phyloP scores from a whole-genome alignment of 345 rosid species.

The Clausena lansium region DNA sequence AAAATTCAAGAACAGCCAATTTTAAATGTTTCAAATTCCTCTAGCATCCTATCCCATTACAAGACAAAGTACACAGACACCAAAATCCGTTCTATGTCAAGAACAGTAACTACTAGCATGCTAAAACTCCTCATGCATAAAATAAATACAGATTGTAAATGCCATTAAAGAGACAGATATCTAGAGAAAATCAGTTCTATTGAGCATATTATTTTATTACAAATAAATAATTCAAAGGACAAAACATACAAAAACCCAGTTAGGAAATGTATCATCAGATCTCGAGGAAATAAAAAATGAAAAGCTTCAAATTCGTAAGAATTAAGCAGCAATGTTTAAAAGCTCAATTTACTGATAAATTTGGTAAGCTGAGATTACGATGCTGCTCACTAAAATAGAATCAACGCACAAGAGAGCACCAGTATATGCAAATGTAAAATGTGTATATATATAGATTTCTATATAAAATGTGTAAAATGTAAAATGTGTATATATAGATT shows the following conservation, averaged over 20 bases:
- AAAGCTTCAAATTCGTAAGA: background rate
- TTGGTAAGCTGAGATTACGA: background rate
- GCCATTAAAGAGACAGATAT: background rate
- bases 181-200: background rate
- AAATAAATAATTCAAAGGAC: background rate
- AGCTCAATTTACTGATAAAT: background rate
- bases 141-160: background rate
- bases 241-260: background rate
- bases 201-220: background rate
- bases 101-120: background rate
- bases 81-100: background rate
- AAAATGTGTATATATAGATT: too few species aligned
- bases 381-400: background rate
- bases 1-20: background rate
- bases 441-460: too few species aligned
- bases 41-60: background rate
- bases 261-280: background rate
- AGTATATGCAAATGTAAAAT: background rate
- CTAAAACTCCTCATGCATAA: background rate
- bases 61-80: background rate
- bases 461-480: too few species aligned
- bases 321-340: background rate
- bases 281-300: background rate
- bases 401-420: background rate
- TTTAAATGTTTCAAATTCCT: background rate